These are phyloP conservation scores for Cutaneotrichosporon dermatis DNA, from an alignment of 1,284 basidiomycete genomes.

Conservation along the genomic window DNA sequence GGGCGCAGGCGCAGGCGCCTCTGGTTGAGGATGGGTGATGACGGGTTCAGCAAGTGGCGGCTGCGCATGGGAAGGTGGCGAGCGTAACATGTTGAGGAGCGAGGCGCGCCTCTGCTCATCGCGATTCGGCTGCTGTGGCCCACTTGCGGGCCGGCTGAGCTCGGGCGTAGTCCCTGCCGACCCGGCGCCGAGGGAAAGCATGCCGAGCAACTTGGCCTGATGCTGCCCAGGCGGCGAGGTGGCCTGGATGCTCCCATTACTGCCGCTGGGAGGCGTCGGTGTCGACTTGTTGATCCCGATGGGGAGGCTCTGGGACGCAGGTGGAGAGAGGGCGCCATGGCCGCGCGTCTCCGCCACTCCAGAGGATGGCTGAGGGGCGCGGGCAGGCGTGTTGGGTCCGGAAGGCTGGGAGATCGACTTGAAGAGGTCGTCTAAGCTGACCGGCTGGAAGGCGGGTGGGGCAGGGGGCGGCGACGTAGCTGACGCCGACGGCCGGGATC, in stretches of 20 bases:
- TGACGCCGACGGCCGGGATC: constrained; percentile 5
- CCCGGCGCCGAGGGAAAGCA: constrained; percentile 11
- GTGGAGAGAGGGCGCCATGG: too few relatives aligned
- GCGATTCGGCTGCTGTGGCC: background rate
- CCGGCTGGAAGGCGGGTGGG: constrained; percentile 26
- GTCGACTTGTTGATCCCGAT: background rate
- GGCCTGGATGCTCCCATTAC: background rate
- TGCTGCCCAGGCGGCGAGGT: constrained; percentile 7
- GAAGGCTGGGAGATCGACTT: constrained; percentile 24
- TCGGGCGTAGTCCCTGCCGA: constrained; percentile 7
- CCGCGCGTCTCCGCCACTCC: too few relatives aligned
- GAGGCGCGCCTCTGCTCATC: constrained; percentile 9
- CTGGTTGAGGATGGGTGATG: constrained; percentile 9
- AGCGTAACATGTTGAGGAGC: constrained; percentile 13
- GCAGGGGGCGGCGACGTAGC: constrained; percentile 27
- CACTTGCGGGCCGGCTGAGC: constrained; percentile 7
- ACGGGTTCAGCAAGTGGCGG: constrained; percentile 10
- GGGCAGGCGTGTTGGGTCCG: background rate
- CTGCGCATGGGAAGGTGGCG: background rate
- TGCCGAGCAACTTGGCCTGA: constrained; percentile 23
- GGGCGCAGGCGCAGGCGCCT: background rate
- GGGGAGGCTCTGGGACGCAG: too few relatives aligned
- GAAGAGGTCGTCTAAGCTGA: constrained; percentile 38
- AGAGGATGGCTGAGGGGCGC: too few relatives aligned
- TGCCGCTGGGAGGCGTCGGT: background rate